Evolutionary conservation across 163 green algal species (phyloP), one percentile per base, ranked within the genome.

Genomic region (Chloromonas sp.): DNA sequence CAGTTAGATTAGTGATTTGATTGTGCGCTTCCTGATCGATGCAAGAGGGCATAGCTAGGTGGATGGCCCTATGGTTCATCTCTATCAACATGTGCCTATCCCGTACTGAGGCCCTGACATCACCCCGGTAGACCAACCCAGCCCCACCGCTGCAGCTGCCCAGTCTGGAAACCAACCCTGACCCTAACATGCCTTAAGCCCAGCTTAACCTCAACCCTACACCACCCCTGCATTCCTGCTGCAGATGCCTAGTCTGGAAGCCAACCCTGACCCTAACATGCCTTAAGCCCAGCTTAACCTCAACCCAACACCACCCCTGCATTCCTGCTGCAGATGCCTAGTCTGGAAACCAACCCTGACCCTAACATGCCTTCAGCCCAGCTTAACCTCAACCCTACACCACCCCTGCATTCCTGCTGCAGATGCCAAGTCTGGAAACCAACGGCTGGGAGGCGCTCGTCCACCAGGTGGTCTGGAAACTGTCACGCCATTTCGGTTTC

Each of bases 401-500:
- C 36, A 36, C 36, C 36, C 36, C 36, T 36, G 36, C 36, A 36
- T 36, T 36, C 36, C 36, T 36, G 36, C 36, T 81, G 81, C 70
- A 85, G 82, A 86, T 91, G 79, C 88, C 88, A 70, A 70, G 74
- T 61, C 80, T 91, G 62, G 66, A 87, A 66, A 89, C 86, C 1
- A 82, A 83, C 14, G 58, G 80, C 58, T 89, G 82, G 36, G 88
- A 91, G 78, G 61, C 88, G 74, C 59, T 89, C 60, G 86, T 91
- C 70, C 86, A 90, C 76, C 80, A 84, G 61, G 87, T 90, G 60
- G 79, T 89, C 60, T 93, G 86, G 83, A 71, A 81, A 15, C 84
- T 92, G 57, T 88, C 89, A 2, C 87, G 91, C 13, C 86, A 90
- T 77, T 94, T 94, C 83, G 86, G 88, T 13, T 94, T 94, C 85